phyloP scores from a whole-genome alignment of 192 early-diverging fungal genomes.

The Podochytrium sp. region DNA sequence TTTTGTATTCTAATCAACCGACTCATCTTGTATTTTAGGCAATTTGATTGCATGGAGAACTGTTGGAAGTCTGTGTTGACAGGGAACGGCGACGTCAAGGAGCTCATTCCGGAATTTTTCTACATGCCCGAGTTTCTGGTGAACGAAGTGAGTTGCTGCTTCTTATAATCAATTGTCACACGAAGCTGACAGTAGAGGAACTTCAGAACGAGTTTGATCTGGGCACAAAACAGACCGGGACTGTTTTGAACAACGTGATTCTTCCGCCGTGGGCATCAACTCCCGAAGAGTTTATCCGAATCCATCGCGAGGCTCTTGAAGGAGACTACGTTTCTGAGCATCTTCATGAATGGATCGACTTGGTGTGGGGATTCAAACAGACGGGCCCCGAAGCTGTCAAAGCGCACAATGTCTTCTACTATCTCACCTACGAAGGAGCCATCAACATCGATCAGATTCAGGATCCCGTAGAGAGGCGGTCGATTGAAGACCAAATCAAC shows the following conservation, averaged over 20 bases:
- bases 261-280: constrained; percentile 87
- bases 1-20: not conserved
- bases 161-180: constrained; percentile 38
- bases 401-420: constrained; percentile 93
- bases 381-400: constrained; percentile 82
- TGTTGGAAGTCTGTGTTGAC: constrained; percentile 59
- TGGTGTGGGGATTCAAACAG: constrained; percentile 97
- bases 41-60: constrained; percentile 59
- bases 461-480: constrained; percentile 85
- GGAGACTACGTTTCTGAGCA: constrained; percentile 86
- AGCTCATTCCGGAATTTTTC: constrained; percentile 96
- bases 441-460: constrained; percentile 88
- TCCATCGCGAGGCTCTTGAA: constrained; percentile 77
- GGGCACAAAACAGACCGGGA: constrained; percentile 65
- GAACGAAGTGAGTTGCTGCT: constrained; percentile 39
- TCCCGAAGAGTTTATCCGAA: constrained; percentile 80
- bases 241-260: constrained; percentile 62
- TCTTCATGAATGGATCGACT: constrained; percentile 93
- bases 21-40: not conserved
- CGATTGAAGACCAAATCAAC: constrained; percentile 92
- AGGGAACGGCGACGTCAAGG: constrained; percentile 72
- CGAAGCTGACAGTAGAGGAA: too few relatives aligned
- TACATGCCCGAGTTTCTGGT: constrained; percentile 90
- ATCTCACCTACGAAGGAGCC: constrained; percentile 95
- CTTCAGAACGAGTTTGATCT: constrained; percentile 73